These are phyloP conservation scores for Clathrus columnatus DNA, from an alignment of 768 basidiomycete genomes.

Conservation along the genomic window DNA sequence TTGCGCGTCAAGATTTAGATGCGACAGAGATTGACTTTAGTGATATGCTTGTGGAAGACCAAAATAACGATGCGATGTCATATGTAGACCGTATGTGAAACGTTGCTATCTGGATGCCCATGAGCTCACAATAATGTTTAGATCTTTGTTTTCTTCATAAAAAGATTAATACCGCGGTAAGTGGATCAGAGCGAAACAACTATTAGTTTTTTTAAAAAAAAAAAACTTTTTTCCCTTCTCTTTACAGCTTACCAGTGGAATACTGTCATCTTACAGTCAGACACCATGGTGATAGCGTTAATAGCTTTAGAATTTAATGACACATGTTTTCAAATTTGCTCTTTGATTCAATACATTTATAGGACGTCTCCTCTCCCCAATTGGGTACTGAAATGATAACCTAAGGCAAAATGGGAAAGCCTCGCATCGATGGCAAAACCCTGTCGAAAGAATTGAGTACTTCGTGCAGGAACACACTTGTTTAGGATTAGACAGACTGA, in stretches of 20 bases:
- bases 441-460: conserved; percentile 15
- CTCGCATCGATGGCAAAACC: conserved; percentile 64
- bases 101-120: not conserved
- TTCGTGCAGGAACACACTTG: conserved; percentile 7
- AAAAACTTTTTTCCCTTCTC: too few relatives aligned
- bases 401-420: conserved; percentile 65
- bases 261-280: not conserved
- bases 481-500: conserved; percentile 1
- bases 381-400: conserved; percentile 39
- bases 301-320: too few relatives aligned
- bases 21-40: conserved; percentile 91
- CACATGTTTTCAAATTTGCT: too few relatives aligned
- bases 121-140: conserved; percentile 5
- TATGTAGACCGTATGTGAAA: conserved; percentile 73
- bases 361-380: not conserved
- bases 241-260: not conserved
- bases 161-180: conserved; percentile 28
- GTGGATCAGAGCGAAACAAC: too few relatives aligned
- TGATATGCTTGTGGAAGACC: conserved; percentile 95
- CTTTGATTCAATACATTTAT: not conserved
- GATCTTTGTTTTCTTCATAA: conserved; percentile 33
- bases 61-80: conserved; percentile 91
- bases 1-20: conserved; percentile 90
- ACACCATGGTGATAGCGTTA: not conserved
- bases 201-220: too few relatives aligned